Base-by-base conservation (phyloP, 2,329 filamentous ascomycete species). In the Phialocephala sp. region DNA sequence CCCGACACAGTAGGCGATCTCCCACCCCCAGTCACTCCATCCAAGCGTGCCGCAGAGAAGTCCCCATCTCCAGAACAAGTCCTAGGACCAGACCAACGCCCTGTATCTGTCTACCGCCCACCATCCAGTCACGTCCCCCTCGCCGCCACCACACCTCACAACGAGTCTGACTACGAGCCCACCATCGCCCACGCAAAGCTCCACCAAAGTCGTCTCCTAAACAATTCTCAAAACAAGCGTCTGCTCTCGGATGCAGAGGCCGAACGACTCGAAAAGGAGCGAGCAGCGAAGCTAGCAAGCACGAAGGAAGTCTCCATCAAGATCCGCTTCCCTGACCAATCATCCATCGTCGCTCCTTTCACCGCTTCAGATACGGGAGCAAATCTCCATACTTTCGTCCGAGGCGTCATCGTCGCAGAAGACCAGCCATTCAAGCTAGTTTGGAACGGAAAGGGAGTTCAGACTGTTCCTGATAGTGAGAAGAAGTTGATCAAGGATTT, bases 271-370 rank as follows among this genome's bases (percentile, higher is more conserved):
- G 89, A 88, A 39, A 82, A 86, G 5, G 88, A 86, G 24, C 87
- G 89, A 60, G 85, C 86, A 56, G 87, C 89, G 36, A 89, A 84
- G 68, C 80, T 93, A 1, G 85, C 89, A 5, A 84, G 85, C 5
- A 84, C 94, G 66, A 87, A 85, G 59, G 86, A 87, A 37, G 86
- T 97, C 37, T 84, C 87, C 35, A 84, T 98, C 69, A 93, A 91
- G 69, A 86, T 97, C 58, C 90, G 94, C 32, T 94, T 97, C 72
- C 94, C 94, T 0, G 94, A 98, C 76, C 91, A 94, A 72, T 91
- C 89, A 64, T 88, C 89, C 61, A 87, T 93, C 37, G 87, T 93
- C 60, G 89, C 89, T 79, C 85, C 83, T n/a, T 88, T 96, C 70
- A 84, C 83, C 1, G 87, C 87, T 22, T 77, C 81, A 1, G 89